Percentiles rank a stretch among this genome's conserved stretches.
Evolutionary conservation across 345 rosid genomes (phyloP).

Genomic region (Citropsis articulata): DNA sequence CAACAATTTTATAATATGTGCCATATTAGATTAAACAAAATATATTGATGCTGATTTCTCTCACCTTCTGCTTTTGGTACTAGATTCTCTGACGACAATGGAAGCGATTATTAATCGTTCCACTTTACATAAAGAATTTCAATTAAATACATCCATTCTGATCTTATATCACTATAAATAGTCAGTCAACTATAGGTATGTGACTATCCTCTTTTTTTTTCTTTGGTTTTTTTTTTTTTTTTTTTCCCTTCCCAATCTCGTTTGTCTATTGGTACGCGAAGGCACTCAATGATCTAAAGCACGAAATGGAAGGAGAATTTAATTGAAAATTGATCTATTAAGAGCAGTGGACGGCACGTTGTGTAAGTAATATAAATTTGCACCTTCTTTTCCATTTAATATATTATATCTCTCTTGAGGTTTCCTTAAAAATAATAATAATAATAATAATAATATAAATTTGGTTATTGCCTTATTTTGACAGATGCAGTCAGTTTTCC

Average conservation of each 20-base stretch:
- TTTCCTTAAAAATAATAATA: too few relatives aligned
- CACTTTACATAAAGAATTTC: neutral
- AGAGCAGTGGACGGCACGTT: too few relatives aligned
- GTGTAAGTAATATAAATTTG: neutral
- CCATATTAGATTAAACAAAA: neutral
- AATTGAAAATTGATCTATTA: neutral
- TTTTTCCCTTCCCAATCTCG: too few relatives aligned
- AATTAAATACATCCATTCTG: neutral
- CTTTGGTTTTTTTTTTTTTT: too few relatives aligned
- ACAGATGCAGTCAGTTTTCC: neutral
- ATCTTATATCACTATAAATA: neutral
- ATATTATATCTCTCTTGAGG: too few relatives aligned
- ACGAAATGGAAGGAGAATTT: neutral
- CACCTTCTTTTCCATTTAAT: too few relatives aligned
- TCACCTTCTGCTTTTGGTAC: neutral
- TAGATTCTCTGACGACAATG: slow-evolving; percentile 15
- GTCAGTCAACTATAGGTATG: too few relatives aligned
- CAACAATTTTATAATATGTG: neutral
- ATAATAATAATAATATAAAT: too few relatives aligned
- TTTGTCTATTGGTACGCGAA: neutral
- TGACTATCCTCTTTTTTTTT: too few relatives aligned
- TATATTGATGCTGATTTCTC: neutral
- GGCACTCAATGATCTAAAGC: neutral
- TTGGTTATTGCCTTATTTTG: neutral
- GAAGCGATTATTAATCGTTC: slow-evolving; percentile 1